A percentile compares a stretch with the other conserved stretches of the same genome.
phyloP scores from a whole-genome alignment of 306 rosid species.

The Prunus kanzakura region DNA sequence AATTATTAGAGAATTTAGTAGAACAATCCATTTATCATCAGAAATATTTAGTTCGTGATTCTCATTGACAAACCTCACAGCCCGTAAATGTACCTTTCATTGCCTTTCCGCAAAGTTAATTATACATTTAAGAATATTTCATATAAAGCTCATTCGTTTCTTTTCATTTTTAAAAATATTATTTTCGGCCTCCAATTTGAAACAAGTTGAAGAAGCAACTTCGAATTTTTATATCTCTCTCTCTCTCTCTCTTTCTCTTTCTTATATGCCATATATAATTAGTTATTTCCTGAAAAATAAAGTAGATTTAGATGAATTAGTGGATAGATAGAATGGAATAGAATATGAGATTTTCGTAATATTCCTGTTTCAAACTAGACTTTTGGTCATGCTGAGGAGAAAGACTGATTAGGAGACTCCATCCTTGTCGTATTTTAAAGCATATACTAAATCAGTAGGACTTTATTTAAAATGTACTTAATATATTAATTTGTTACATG shows the following conservation, averaged over 20 bases:
- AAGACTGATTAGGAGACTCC: not conserved
- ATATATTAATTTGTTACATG: not conserved
- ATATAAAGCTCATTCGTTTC: slow-evolving; percentile 35
- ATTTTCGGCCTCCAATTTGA: slow-evolving; percentile 32
- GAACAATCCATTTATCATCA: slow-evolving; percentile 42
- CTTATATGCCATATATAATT: slow-evolving; percentile 16
- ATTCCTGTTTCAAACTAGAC: slow-evolving; percentile 12
- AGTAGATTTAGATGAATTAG: slow-evolving; percentile 21
- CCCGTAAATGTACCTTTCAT: slow-evolving; percentile 61
- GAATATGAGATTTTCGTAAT: slow-evolving; percentile 27
- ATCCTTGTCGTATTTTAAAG: not conserved
- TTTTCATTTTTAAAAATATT: slow-evolving; percentile 1
- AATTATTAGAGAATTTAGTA: slow-evolving; percentile 43
- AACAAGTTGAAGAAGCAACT: slow-evolving; percentile 46
- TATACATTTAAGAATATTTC: slow-evolving; percentile 42
- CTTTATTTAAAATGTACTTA: not conserved
- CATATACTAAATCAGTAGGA: not conserved
- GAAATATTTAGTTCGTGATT: slow-evolving; percentile 39
- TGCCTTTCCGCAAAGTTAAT: slow-evolving; percentile 62
- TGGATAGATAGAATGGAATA: slow-evolving; percentile 49
- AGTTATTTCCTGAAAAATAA: slow-evolving; percentile 26
- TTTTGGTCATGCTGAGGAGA: not conserved
- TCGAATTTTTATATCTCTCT: not conserved
- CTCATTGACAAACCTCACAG: slow-evolving; percentile 36
- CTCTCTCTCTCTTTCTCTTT: not conserved